Evolutionary conservation across 495 filamentous ascomycete genomes (phyloP).

Genomic region (Eremomyces bilateralis): DNA sequence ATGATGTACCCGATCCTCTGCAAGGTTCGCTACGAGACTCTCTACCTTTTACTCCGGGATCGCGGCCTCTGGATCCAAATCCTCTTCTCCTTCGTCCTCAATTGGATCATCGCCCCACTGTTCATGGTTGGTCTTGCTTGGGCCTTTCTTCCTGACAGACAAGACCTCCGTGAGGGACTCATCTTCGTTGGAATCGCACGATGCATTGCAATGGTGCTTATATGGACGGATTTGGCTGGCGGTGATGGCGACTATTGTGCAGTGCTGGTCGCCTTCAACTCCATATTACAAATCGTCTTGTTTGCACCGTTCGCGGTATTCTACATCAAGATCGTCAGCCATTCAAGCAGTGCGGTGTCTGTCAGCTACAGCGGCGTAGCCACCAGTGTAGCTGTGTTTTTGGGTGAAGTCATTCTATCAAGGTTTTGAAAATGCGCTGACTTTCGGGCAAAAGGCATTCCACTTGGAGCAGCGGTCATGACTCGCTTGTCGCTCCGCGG

Average conservation of each 20-base stretch:
- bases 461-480: conserved; percentile 17
- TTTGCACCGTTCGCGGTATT: conserved; percentile 21
- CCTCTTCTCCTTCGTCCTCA: conserved; percentile 52
- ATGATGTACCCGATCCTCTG: conserved; percentile 96
- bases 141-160: conserved; percentile 21
- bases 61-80: conserved; percentile 60
- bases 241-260: conserved; percentile 21
- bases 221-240: conserved; percentile 19
- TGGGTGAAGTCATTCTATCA: conserved; percentile 2
- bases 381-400: conserved; percentile 18
- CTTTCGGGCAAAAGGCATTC: conserved; percentile 10
- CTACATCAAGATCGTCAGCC: conserved; percentile 17
- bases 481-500: conserved; percentile 13
- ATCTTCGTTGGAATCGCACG: conserved; percentile 21
- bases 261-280: conserved; percentile 20
- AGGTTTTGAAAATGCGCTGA: neutral
- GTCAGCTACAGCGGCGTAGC: conserved; percentile 15
- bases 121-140: conserved; percentile 46
- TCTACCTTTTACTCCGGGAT: conserved; percentile 44
- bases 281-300: conserved; percentile 19
- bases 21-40: conserved; percentile 68
- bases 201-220: conserved; percentile 22
- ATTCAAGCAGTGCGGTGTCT: conserved; percentile 5
- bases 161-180: conserved; percentile 18
- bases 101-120: conserved; percentile 81